Conservation (phyloP, 1,284 basidiomycete species). For the Rugosomyces carneus region DNA sequence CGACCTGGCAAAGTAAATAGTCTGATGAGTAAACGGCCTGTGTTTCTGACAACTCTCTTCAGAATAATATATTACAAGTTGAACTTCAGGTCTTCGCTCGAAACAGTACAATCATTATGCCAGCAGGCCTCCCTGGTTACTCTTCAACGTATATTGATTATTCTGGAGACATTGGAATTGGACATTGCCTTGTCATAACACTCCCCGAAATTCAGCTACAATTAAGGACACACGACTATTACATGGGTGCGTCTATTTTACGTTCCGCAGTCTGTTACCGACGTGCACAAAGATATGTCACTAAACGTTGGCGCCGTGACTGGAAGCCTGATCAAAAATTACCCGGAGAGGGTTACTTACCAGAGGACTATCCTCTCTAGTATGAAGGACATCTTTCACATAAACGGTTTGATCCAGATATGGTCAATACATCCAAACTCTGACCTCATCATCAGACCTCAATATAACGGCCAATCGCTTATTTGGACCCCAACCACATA, state of each 20-base stretch:
- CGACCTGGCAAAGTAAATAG: conserved; percentile 61
- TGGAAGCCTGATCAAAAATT: conserved; percentile 44
- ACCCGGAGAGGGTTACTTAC: conserved; percentile 40
- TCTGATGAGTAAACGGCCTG: conserved; percentile 3
- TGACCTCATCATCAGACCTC: conserved; percentile 43
- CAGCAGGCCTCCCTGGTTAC: conserved; percentile 73
- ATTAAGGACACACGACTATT: conserved; percentile 76
- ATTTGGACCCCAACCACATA: conserved; percentile 83
- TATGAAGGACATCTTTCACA: conserved; percentile 40
- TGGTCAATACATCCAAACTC: conserved; percentile 18
- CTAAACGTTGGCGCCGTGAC: conserved; percentile 62
- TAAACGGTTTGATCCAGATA: conserved; percentile 49
- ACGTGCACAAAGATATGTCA: conserved; percentile 58
- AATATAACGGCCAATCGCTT: conserved; percentile 78
- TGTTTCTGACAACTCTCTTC: conserved; percentile 5
- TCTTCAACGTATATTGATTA: conserved; percentile 30
- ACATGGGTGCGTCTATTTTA: conserved; percentile 62
- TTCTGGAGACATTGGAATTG: conserved; percentile 33
- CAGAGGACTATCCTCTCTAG: conserved; percentile 16
- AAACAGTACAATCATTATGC: conserved; percentile 55
- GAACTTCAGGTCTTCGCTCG: conserved; percentile 54
- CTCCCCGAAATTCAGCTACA: conserved; percentile 70
- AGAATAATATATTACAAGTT: conserved; percentile 82
- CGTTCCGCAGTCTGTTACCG: conserved; percentile 8
- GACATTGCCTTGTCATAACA: conserved; percentile 49